Conservation (phyloP, 2,329 filamentous ascomycete species). For the Verticillium dahliae region DNA sequence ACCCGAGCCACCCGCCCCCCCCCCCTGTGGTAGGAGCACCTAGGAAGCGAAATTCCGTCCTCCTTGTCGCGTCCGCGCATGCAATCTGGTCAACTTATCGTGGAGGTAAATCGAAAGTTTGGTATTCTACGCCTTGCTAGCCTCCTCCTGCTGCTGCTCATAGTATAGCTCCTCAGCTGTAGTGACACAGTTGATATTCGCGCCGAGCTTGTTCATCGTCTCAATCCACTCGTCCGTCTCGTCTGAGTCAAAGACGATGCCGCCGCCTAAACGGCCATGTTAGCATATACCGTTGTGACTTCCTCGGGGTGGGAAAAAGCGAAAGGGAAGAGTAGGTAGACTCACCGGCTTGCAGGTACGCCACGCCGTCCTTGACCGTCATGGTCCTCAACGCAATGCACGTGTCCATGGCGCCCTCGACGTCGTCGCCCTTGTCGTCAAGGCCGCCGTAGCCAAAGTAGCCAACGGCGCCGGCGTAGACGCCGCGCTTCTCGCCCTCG, state of each 20-base stretch:
- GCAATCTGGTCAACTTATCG: neutral
- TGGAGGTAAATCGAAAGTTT: neutral
- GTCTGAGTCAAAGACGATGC: slow-evolving; percentile 92
- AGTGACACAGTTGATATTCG: slow-evolving; percentile 83
- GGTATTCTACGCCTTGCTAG: slow-evolving; percentile 5
- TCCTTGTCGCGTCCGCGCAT: too few relatives aligned
- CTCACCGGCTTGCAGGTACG: slow-evolving; percentile 75
- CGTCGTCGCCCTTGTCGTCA: slow-evolving; percentile 52
- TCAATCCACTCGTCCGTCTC: slow-evolving; percentile 92
- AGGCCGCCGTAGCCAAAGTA: slow-evolving; percentile 88
- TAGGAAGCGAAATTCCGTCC: too few relatives aligned
- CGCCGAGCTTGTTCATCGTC: slow-evolving; percentile 85
- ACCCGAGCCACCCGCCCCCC: too few relatives aligned
- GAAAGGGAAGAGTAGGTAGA: neutral
- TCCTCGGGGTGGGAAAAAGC: too few relatives aligned
- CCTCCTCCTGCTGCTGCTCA: slow-evolving; percentile 17
- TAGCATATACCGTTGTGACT: neutral
- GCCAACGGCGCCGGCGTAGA: slow-evolving; percentile 93
- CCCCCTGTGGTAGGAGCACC: too few relatives aligned
- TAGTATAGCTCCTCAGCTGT: slow-evolving; percentile 67
- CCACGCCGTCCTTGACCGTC: slow-evolving; percentile 84
- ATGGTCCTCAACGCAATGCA: slow-evolving; percentile 80
- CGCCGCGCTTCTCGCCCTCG: slow-evolving; percentile 86
- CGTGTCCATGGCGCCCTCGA: slow-evolving; percentile 87
- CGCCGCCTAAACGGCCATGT: slow-evolving; percentile 49